phyloP scores from a whole-genome alignment of 1,139 yeast genomes.

The Sugiyamaella paludigena region DNA sequence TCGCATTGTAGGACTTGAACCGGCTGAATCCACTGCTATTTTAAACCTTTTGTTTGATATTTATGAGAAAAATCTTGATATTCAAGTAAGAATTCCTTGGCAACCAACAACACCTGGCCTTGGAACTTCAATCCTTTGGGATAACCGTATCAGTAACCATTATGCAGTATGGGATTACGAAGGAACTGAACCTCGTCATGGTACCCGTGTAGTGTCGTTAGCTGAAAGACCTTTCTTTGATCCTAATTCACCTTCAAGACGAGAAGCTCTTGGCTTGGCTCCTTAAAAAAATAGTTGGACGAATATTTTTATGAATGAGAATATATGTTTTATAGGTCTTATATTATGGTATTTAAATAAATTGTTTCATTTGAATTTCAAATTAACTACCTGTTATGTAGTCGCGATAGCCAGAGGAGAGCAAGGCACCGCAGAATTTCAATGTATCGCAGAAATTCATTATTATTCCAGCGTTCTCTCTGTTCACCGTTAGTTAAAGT shows the following conservation, averaged over 20 bases:
- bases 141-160: slow-evolving; percentile 64
- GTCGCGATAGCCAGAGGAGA: no score
- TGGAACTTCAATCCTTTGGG: slow-evolving; percentile 71
- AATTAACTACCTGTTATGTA: no score
- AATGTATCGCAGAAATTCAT: no score
- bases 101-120: slow-evolving; percentile 35
- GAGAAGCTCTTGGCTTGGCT: slow-evolving; percentile 5
- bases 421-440: no score
- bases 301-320: no score
- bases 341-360: no score
- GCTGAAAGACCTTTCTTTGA: slow-evolving; percentile 45
- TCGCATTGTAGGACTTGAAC: slow-evolving; percentile 62
- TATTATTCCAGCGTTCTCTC: no score
- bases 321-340: no score
- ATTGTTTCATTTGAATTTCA: no score
- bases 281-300: no score
- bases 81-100: slow-evolving; percentile 59
- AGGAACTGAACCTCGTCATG: slow-evolving; percentile 49
- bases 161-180: slow-evolving; percentile 44
- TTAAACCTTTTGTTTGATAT: slow-evolving; percentile 49
- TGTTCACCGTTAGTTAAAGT: no score
- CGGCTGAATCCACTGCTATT: slow-evolving; percentile 58
- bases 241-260: slow-evolving; percentile 10
- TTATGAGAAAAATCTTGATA: slow-evolving; percentile 29
- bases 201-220: slow-evolving; percentile 63